Base-by-base conservation (phyloP, 257 asterid species). In the Echium plantagineum region DNA sequence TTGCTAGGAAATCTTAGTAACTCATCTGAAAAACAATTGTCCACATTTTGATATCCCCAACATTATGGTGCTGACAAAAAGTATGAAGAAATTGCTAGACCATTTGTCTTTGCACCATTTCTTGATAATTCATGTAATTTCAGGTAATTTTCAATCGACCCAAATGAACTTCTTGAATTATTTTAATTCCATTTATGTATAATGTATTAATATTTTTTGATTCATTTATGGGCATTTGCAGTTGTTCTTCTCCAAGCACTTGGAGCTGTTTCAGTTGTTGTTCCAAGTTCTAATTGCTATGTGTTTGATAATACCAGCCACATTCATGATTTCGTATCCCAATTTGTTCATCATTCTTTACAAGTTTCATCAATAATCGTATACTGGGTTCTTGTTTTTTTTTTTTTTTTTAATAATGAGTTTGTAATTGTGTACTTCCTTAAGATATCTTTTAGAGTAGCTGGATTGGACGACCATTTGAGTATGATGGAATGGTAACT, bases 321-420 rank as follows among this genome's bases (percentile, higher is more conserved):
- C 77, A 83, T 90, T 74, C 73, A 78, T 70, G 97, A 87, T 77
- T 90, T 90, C 64, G 96, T 90, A 90, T 90, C 97, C 97, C 22
- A 74, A 19, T 9, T 57, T 31, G 46, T 35, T 35, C 46, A 4
- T 35, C 0, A 35, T 6, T 35, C 13, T 0, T 35, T 35, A 35
- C 2, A 1, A 35, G 46, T 7, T 35, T 35, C 13, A 35, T 35
- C 5, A 35, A n/a, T n/a, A n/a, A n/a, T n/a, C n/a, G n/a, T 35
- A 54, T 21, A 21, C 32, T 31, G 67, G n/a, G 55, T 38, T 9
- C 48, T 55, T 61, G 28, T 58, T 55, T 26, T 57, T 22, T 16
- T 18, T 57, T 28, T 24, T 48, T 42, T 46, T n/a, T n/a, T n/a
- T n/a, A n/a, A n/a, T n/a, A 35, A 51, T 63, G 62, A 30, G 48